Percentiles rank a stretch among this genome's conserved stretches.
Evolutionary conservation across 163 green algal species (phyloP).

Genomic region (Prototheca stagnorum): DNA sequence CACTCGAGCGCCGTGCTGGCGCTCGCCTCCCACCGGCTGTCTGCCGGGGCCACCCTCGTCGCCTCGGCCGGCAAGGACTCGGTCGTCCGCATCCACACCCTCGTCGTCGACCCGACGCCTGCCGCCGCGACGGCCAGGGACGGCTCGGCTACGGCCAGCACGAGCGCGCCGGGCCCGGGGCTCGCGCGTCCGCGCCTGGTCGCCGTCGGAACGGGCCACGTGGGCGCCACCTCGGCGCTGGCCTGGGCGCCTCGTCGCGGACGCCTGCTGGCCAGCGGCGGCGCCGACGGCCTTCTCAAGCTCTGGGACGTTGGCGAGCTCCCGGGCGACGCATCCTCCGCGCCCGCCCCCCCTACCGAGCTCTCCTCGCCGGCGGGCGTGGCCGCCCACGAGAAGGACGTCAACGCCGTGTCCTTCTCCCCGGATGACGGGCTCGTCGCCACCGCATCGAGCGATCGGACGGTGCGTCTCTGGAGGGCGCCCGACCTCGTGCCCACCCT

Average conservation of each 20-base stretch:
- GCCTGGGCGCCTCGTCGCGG: constrained; percentile 34
- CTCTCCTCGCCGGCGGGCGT: constrained; percentile 51
- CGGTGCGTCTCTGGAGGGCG: constrained; percentile 51
- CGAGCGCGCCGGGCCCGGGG: no score
- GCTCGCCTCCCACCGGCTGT: constrained; percentile 22
- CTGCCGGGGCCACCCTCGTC: constrained; percentile 18
- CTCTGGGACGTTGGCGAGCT: constrained; percentile 18
- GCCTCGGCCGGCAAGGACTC: constrained; percentile 68
- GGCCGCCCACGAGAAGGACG: constrained; percentile 89
- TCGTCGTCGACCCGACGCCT: no score
- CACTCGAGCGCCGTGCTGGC: constrained; percentile 55
- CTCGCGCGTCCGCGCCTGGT: constrained; percentile 45
- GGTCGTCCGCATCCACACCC: constrained; percentile 52
- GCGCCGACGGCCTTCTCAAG: constrained; percentile 74
- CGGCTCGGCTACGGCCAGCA: no score
- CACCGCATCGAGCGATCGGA: constrained; percentile 61
- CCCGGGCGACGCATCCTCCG: background rate
- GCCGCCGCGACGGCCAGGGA: no score
- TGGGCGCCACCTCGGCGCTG: constrained; percentile 59
- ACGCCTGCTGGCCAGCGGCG: constrained; percentile 46
- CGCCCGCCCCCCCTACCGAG: constrained; percentile 7
- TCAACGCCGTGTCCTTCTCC: constrained; percentile 66
- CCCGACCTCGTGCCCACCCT: constrained; percentile 39
- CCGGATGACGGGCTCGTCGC: constrained; percentile 67
- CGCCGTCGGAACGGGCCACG: constrained; percentile 34